phyloP scores from a whole-genome alignment of 257 asterid species.

The Prunella vulgaris region DNA sequence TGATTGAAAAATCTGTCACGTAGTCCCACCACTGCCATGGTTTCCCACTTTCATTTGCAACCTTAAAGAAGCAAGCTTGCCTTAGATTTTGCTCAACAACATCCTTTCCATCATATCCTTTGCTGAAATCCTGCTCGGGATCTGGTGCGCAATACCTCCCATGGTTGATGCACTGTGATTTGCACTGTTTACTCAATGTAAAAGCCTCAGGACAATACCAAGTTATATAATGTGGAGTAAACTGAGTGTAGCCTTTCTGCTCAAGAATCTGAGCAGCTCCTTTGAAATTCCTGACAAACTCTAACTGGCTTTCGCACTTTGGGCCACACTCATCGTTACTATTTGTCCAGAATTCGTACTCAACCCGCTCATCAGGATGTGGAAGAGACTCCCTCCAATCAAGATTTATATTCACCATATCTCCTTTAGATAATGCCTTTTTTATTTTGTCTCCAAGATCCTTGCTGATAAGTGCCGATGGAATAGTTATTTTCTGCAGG shows the following conservation, averaged over 20 bases:
- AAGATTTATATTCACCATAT: conserved; percentile 72
- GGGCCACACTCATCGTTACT: conserved; percentile 92
- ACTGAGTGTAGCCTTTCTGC: conserved; percentile 80
- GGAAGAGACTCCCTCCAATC: conserved; percentile 99
- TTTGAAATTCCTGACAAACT: conserved; percentile 66
- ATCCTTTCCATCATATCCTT: conserved; percentile 67
- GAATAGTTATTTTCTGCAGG: conserved; percentile 71
- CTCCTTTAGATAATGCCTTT: conserved; percentile 54
- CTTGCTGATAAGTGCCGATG: conserved; percentile 82
- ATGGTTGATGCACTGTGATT: conserved; percentile 70
- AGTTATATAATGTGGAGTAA: conserved; percentile 66
- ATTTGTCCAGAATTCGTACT: conserved; percentile 90
- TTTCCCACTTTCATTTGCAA: conserved; percentile 60
- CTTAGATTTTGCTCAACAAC: conserved; percentile 65
- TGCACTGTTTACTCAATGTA: conserved; percentile 58
- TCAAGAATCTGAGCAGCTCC: conserved; percentile 97
- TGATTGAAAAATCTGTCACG: conserved; percentile 57
- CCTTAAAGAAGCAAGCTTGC: conserved; percentile 65
- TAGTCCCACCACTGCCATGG: conserved; percentile 87
- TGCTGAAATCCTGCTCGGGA: conserved; percentile 72
- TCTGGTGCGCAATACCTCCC: conserved; percentile 78
- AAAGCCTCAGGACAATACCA: conserved; percentile 78
- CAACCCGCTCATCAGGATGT: conserved; percentile 94
- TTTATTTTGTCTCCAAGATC: conserved; percentile 78
- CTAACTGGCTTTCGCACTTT: conserved; percentile 82